These are phyloP conservation scores for Scenedesmus sp. DNA, from an alignment of 163 green algal genomes.

Conservation along the genomic window DNA sequence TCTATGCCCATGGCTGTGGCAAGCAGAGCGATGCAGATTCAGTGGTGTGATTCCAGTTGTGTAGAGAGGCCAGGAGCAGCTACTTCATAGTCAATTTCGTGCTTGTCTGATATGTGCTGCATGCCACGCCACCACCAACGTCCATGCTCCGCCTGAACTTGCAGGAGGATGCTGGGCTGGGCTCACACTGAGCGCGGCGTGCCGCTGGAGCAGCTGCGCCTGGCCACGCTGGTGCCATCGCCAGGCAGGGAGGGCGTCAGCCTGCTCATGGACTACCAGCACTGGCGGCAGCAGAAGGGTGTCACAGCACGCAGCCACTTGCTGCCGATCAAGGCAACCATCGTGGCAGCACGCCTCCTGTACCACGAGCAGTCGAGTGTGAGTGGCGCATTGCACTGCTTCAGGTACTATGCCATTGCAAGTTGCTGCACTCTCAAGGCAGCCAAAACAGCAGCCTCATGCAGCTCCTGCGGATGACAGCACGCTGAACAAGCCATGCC, in stretches of 20 bases:
- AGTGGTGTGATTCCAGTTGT: too few relatives aligned
- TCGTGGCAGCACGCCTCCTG: slow-evolving; percentile 26
- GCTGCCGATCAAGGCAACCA: background rate
- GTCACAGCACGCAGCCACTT: background rate
- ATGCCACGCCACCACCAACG: background rate
- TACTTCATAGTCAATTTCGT: background rate
- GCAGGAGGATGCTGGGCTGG: slow-evolving; percentile 34
- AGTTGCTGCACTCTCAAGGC: background rate
- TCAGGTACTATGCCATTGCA: too few relatives aligned
- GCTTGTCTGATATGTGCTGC: background rate
- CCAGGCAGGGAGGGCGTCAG: background rate
- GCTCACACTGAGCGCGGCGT: slow-evolving; percentile 6
- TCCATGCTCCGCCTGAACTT: too few relatives aligned
- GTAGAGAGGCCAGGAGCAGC: too few relatives aligned
- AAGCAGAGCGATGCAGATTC: background rate
- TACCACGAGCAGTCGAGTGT: slow-evolving; percentile 27
- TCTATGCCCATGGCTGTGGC: background rate
- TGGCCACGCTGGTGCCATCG: slow-evolving; percentile 31
- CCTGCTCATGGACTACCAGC: slow-evolving; percentile 32
- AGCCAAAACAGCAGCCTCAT: background rate
- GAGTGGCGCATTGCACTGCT: background rate
- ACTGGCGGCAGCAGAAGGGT: slow-evolving; percentile 10
- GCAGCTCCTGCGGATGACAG: background rate
- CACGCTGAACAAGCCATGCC: background rate
- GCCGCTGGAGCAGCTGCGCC: slow-evolving; percentile 24